Percentiles rank a stretch among this genome's conserved stretches.
Conservation (phyloP, 805 yeast genomes). For the Spathaspora boniae region DNA sequence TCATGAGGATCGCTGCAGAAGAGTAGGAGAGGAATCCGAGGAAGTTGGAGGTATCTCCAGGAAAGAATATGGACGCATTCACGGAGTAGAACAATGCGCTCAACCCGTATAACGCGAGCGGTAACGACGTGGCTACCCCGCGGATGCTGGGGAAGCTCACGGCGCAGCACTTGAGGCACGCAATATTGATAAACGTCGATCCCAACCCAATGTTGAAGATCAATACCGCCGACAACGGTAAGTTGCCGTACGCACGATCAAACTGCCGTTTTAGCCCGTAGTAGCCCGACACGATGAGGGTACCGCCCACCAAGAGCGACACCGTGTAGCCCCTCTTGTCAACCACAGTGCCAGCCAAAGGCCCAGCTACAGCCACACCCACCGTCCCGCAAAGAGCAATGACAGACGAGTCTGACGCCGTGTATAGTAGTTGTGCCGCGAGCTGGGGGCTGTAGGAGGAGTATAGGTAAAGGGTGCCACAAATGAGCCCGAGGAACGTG, state of each 20-base stretch:
- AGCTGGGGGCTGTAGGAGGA: conserved; percentile 79
- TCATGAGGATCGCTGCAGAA: conserved; percentile 35
- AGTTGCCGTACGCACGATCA: conserved; percentile 32
- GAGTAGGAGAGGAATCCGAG: conserved; percentile 45
- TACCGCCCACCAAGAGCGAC: conserved; percentile 50
- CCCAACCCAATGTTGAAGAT: conserved; percentile 63
- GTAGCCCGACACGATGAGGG: conserved; percentile 53
- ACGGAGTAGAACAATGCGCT: conserved; percentile 67
- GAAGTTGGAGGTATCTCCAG: conserved; percentile 57
- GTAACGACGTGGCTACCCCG: conserved; percentile 74
- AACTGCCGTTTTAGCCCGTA: conserved; percentile 51
- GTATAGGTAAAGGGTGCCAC: conserved; percentile 75
- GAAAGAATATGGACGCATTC: conserved; percentile 48
- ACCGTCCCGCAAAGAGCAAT: conserved; percentile 67
- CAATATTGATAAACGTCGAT: conserved; percentile 60
- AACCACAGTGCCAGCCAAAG: conserved; percentile 62
- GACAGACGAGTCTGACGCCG: conserved; percentile 60
- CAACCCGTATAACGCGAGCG: conserved; percentile 71
- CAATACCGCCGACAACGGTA: conserved; percentile 43
- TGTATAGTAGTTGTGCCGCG: conserved; percentile 52
- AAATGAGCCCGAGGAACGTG: conserved; percentile 47
- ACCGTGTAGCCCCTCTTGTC: conserved; percentile 58
- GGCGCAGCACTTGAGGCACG: conserved; percentile 72
- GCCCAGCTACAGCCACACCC: conserved; percentile 63
- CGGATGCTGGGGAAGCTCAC: conserved; percentile 60